Base-by-base conservation (phyloP, 108 stramenopile genomes). In the Tribonema minus region DNA sequence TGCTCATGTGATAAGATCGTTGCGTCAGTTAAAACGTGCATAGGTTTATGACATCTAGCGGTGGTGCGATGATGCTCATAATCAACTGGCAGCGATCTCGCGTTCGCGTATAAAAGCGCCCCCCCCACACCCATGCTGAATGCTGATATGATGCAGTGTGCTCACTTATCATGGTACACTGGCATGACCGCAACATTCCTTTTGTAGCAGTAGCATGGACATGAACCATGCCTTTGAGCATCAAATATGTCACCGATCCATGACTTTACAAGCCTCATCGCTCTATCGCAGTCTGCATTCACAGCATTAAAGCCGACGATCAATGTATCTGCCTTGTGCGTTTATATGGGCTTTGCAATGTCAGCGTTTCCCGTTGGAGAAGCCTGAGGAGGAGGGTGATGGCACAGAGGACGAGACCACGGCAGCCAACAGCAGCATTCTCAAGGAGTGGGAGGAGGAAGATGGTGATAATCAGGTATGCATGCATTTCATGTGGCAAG, bases 341-440 rank as follows among this genome's bases (percentile, higher is more conserved):
- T 0, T 32, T 0, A 7, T 2, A 12, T 35, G 2, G 26, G 15
- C 33, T 54, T 0, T 33, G 33, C 3, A 9, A 27, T 33, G 9
- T 28, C 2, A 1, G 28, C 54, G 68, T 46, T 77, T 77, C 60
- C 67, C 67, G 5, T 30, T 61, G 38, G 67, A 68, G 60, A 58
- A 68, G 31, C n/a, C n/a, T n/a, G 58, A 25, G 23, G 12, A 38
- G 58, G 76, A 59, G 29, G 58, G 32, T 0, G 76, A 61, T 3
- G 58, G 35, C 6, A 54, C 38, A n/a, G 76, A 77, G 61, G 59
- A 66, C 37, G 76, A 67, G 60, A 59, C 37, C 5, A 77, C 76
- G 1, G 76, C 76, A 1, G 76, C 58, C 15, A 77, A 77, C 67
- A 77, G 66, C 28, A 67, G 67, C 0, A 66, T 67, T 58, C 67